A percentile compares a stretch with the other conserved stretches of the same genome.
These are phyloP conservation scores for Boletus sp. DNA, from an alignment of 768 basidiomycete species.

Conservation along the genomic window DNA sequence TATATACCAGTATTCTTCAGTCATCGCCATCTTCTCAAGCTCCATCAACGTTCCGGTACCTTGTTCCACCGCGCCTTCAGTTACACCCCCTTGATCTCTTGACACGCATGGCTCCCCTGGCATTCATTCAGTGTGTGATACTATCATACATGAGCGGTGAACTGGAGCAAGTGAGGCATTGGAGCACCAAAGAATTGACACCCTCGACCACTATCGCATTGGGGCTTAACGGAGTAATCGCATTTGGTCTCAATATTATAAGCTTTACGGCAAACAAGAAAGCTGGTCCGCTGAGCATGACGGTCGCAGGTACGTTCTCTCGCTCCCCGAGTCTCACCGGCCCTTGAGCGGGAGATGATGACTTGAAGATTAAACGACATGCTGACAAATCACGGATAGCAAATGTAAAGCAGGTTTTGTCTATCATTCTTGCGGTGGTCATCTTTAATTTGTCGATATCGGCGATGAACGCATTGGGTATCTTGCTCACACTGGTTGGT, in stretches of 20 bases:
- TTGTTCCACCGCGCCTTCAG: slow-evolving; percentile 36
- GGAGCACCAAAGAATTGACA: slow-evolving; percentile 41
- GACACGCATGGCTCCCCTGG: slow-evolving; percentile 87
- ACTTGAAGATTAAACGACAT: background rate
- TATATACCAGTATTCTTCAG: slow-evolving; percentile 82
- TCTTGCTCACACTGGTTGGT: slow-evolving; percentile 78
- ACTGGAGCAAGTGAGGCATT: slow-evolving; percentile 56
- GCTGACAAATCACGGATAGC: slow-evolving; percentile 41
- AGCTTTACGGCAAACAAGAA: slow-evolving; percentile 95
- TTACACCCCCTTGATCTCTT: slow-evolving; percentile 84
- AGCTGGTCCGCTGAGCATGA: slow-evolving; percentile 87
- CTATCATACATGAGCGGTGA: slow-evolving; percentile 83
- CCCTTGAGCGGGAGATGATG: slow-evolving; percentile 3
- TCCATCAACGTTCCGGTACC: slow-evolving; percentile 16
- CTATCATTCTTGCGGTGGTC: slow-evolving; percentile 77
- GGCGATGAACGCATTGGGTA: slow-evolving; percentile 76
- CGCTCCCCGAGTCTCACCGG: background rate
- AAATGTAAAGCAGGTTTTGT: slow-evolving; percentile 93
- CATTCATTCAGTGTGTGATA: slow-evolving; percentile 81
- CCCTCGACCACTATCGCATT: slow-evolving; percentile 50
- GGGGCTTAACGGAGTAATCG: slow-evolving; percentile 77
- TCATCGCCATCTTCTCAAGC: slow-evolving; percentile 32
- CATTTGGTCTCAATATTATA: slow-evolving; percentile 91
- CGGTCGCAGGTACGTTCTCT: slow-evolving; percentile 68
- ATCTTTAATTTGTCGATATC: slow-evolving; percentile 86